phyloP scores from a whole-genome alignment of 352 stramenopile species.

The Albugo laibachii region DNA sequence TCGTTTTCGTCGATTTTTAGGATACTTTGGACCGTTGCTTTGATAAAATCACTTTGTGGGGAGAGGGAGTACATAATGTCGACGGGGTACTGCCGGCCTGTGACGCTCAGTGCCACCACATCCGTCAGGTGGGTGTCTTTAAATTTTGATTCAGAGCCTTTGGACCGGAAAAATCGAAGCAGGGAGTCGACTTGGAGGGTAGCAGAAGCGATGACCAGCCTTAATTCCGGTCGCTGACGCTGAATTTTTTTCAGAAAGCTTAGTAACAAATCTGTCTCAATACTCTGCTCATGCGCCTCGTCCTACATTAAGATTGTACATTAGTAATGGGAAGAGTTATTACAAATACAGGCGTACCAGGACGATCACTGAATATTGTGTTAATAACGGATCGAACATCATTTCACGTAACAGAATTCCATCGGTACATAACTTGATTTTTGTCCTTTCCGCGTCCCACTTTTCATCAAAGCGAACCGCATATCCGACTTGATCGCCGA shows the following conservation, averaged over 20 bases:
- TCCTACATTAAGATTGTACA: no score
- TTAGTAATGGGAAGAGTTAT: background rate
- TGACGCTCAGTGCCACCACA: constrained; percentile 44
- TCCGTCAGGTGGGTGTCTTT: constrained; percentile 8
- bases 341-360: constrained; percentile 17
- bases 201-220: constrained; percentile 72
- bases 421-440: constrained; percentile 98
- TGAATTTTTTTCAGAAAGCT: constrained; percentile 94
- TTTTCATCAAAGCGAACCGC: constrained; percentile 98
- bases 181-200: constrained; percentile 77
- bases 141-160: constrained; percentile 12
- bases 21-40: constrained; percentile 53
- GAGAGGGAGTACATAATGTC: constrained; percentile 80
- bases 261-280: constrained; percentile 87
- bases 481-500: constrained; percentile 92
- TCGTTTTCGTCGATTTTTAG: constrained; percentile 47
- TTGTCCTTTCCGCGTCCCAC: constrained; percentile 63
- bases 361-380: constrained; percentile 64
- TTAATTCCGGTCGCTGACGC: constrained; percentile 63
- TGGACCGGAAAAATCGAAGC: constrained; percentile 75
- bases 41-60: constrained; percentile 39
- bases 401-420: constrained; percentile 95
- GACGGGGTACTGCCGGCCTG: constrained; percentile 82
- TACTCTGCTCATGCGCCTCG: constrained; percentile 87
- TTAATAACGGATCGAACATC: constrained; percentile 60